A percentile compares a stretch with the other conserved stretches of the same genome.
phyloP scores from a whole-genome alignment of 495 filamentous ascomycete species.

The Penicillium soppii region DNA sequence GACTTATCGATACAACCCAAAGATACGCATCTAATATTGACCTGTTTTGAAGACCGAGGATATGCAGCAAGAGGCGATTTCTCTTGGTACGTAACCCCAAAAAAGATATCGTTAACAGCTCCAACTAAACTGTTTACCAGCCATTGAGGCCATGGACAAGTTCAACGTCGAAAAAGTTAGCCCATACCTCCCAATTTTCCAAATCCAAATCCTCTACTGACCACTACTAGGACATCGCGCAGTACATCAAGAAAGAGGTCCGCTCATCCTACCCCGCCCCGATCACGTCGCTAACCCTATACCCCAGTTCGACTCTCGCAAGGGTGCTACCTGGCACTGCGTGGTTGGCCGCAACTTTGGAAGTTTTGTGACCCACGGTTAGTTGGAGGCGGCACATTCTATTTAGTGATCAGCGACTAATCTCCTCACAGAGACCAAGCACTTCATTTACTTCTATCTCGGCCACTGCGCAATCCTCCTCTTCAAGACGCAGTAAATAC shows the following conservation, averaged over 20 bases:
- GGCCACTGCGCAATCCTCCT: constrained; percentile 97
- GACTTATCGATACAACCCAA: constrained; percentile 6
- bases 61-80: constrained; percentile 92
- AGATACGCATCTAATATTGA: not conserved
- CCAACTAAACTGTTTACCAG: constrained; percentile 46
- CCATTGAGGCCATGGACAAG: constrained; percentile 90
- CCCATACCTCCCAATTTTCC: constrained; percentile 3
- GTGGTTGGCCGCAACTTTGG: constrained; percentile 98
- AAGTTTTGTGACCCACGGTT: constrained; percentile 98
- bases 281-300: constrained; percentile 18
- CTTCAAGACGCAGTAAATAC: constrained; percentile 91
- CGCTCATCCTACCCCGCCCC: constrained; percentile 18
- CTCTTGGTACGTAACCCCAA: constrained; percentile 69
- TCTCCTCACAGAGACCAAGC: constrained; percentile 78
- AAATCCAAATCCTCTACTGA: constrained; percentile 17
- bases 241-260: constrained; percentile 96
- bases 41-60: constrained; percentile 71
- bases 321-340: constrained; percentile 97
- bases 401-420: not conserved
- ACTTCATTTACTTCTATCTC: constrained; percentile 99
- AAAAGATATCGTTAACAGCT: not conserved
- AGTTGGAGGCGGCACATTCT: constrained; percentile 11
- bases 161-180: constrained; percentile 89
- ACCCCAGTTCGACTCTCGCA: constrained; percentile 78
- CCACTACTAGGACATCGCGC: constrained; percentile 77